Base-by-base conservation (phyloP, 2,329 filamentous ascomycete genomes). In the Fusarium irregulare region DNA sequence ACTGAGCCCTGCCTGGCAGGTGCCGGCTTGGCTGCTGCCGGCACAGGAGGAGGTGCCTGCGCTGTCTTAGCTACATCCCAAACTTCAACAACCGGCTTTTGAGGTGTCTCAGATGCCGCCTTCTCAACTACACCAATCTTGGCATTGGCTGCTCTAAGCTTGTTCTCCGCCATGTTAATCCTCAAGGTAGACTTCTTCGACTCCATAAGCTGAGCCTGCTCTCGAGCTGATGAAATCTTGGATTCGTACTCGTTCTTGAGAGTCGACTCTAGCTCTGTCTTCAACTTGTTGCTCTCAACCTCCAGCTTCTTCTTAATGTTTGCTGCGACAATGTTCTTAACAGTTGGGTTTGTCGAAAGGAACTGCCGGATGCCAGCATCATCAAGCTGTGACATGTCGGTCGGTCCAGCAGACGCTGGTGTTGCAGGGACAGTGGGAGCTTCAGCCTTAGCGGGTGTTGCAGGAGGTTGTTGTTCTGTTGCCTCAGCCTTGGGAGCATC, bases 61-160 rank as follows among this genome's bases (percentile, higher is more conserved):
- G 80, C 76, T 21, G 56, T 84, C 80, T 95, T 94, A 0, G 92
- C 94, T 56, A 92, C 83, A 68, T 91, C 89, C 92, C 93, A 98
- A 1, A 98, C 94, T 79, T 98, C 94, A 12, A 84, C 88, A 6
- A 98, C 93, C 1, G 94, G 89, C 77, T 89, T 90, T 74, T 95
- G 86, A 1, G 95, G 95, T 1, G 94, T 98, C 49, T 97, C 92
- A n/a, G 86, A 86, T 1, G 92, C 93, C 14, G 95, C 94, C 48
- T 89, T 92, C 75, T 94, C 88, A 6, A 98, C 92, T 2, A 96
- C 88, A 3, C 88, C 87, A 32, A 97, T 82, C 82, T 96, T 97
- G 7, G 91, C 92, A 53, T 85, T 85, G 0, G 90, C 88, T 11
- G 83, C 81, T 66, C 86, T 88, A 48, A 86, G 81, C 76, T 91